Conservation (phyloP, 2,329 filamentous ascomycete genomes). For the Xylariaceae sp. region DNA sequence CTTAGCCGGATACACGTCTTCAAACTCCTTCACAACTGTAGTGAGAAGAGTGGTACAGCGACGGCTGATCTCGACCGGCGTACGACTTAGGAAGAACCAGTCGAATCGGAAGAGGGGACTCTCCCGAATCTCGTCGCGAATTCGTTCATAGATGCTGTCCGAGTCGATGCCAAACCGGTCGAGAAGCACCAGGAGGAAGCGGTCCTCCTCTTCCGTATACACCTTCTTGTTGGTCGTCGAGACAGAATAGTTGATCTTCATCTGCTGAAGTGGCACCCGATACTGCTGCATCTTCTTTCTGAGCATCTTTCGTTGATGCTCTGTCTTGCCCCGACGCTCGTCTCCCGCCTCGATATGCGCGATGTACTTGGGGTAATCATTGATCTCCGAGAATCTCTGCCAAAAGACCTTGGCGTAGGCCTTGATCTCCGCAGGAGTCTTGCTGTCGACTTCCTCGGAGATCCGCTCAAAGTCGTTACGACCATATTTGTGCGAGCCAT, state of each 20-base stretch:
- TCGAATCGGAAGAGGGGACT: constrained; percentile 95
- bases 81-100: constrained; percentile 97
- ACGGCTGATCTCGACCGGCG: constrained; percentile 83
- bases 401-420: constrained; percentile 93
- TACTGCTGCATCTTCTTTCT: constrained; percentile 95
- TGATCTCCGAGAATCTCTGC: constrained; percentile 86
- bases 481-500: constrained; percentile 88
- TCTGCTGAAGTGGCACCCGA: constrained; percentile 92
- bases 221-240: constrained; percentile 99
- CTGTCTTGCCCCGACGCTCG: constrained; percentile 78
- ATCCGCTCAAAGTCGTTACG: constrained; percentile 81
- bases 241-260: constrained; percentile 98
- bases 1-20: constrained; percentile 51
- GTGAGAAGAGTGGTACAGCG: constrained; percentile 91
- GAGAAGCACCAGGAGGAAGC: constrained; percentile 87
- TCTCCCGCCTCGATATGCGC: constrained; percentile 88
- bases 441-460: constrained; percentile 83
- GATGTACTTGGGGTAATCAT: constrained; percentile 83
- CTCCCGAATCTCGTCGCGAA: constrained; percentile 94
- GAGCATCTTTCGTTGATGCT: constrained; percentile 87
- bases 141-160: constrained; percentile 83
- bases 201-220: constrained; percentile 96
- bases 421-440: constrained; percentile 76
- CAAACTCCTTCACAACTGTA: constrained; percentile 91
- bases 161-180: constrained; percentile 89